A percentile compares a stretch with the other conserved stretches of the same genome.
Evolutionary conservation across 345 rosid species (phyloP).

Genomic region (Pistacia integerrima): DNA sequence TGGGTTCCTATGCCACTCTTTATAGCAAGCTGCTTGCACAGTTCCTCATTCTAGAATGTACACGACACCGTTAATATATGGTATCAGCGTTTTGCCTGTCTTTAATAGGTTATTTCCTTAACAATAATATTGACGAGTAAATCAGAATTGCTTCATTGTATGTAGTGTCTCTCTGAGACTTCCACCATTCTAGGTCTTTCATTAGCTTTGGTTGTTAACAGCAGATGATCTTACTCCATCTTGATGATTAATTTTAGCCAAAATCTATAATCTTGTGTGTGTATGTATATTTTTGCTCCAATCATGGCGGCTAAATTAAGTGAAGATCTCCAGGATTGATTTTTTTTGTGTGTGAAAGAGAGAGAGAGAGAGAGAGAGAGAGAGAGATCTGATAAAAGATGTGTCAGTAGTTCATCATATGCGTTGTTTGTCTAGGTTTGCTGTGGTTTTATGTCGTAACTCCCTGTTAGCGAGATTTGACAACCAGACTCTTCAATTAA

Average conservation of each 20-base stretch:
- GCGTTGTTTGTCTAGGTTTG: neutral
- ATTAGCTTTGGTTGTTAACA: neutral
- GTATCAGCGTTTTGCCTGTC: slow-evolving; percentile 23
- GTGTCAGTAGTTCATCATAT: neutral
- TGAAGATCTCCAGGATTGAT: neutral
- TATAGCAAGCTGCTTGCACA: slow-evolving; percentile 28
- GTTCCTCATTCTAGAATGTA: slow-evolving; percentile 30
- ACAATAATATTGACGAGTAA: slow-evolving; percentile 3
- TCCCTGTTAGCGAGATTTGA: neutral
- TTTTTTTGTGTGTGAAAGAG: neutral
- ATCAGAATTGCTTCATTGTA: neutral
- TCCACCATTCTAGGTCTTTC: neutral
- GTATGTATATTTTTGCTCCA: no score
- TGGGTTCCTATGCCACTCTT: slow-evolving; percentile 29
- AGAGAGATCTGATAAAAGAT: neutral
- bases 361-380: neutral
- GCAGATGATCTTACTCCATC: neutral
- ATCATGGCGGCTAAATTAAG: no score
- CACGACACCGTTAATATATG: slow-evolving; percentile 24
- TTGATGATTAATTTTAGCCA: neutral
- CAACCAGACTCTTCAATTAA: no score
- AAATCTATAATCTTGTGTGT: neutral
- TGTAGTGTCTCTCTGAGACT: neutral
- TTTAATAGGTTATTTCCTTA: slow-evolving; percentile 18
- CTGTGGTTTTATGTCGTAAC: neutral